Evolutionary conservation across 805 yeast genomes (phyloP), one percentile per base, ranked within the genome.

Genomic region (Tetrapisispora fleetii): DNA sequence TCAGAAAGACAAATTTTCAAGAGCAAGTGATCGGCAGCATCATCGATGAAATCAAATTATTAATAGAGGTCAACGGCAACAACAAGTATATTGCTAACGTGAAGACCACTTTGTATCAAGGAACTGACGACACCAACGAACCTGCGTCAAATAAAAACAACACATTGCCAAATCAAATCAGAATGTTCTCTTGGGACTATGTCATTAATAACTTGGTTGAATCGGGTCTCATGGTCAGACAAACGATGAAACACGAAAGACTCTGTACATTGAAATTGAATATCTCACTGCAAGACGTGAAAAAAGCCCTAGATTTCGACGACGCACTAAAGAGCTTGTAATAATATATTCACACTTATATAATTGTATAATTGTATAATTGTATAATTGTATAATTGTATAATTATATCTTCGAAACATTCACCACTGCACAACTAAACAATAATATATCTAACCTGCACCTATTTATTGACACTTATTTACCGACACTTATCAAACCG

Each of bases 11-110:
- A 0, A 90, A 91, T 0, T 55, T 76, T 17, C 83, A 82, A 1
- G 96, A 88, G 53, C 80, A 80, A 50, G 62, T 80, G 0, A 59
- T 89, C 39, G 91, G 91, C 22, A 93, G 85, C 53, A 72, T 90
- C 1, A 72, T 86, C 24, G 95, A 87, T 60, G 96, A 89, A 59
- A 72, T 85, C 60, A 77, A 75, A 48, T 76, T 76, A 40, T 63
- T 81, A 5, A 69, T 76, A 16, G 68, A 76, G 51, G 58, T 75
- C 10, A 72, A 70, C 42, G 58, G 63, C 43, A 58, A 56, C 53
- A 46, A 65, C 33, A 52, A 58, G 45, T 56, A 55, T 51, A 51
- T 62, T 11, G 43, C 58, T 37, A 61, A 70, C 32, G 55, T 67
- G 16, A 67, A 67, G 37, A 63, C 63, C n/a, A 38, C 45, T 4